Evolutionary conservation across 2,329 filamentous ascomycete genomes (phyloP).

Genomic region (Colletotrichum filicis): DNA sequence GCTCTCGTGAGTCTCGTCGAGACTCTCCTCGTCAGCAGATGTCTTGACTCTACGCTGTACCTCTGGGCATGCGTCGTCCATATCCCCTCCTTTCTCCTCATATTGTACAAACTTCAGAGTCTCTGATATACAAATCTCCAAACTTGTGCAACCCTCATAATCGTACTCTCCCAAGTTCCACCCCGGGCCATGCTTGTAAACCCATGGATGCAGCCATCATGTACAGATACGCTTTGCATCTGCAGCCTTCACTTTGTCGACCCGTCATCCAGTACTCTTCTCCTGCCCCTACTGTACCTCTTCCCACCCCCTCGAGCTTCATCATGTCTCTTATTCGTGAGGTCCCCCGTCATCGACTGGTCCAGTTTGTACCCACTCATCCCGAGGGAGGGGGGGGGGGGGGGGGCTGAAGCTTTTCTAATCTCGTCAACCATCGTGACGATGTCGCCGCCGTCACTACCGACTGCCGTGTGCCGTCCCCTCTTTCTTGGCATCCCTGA

Average conservation of each 20-base stretch:
- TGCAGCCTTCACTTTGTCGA: slow-evolving; percentile 17
- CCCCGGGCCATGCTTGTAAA: neutral
- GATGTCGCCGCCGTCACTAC: neutral
- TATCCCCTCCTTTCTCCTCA: neutral
- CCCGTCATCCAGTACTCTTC: slow-evolving; percentile 18
- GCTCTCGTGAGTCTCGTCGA: neutral
- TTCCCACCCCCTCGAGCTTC: neutral
- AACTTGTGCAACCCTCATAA: neutral
- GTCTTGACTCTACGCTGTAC: slow-evolving; percentile 18
- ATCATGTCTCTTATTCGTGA: neutral
- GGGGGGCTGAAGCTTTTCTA: slow-evolving; percentile 15
- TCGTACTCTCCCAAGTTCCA: neutral
- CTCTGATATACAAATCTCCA: neutral
- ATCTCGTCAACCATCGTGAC: slow-evolving; percentile 5
- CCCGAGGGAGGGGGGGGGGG: neutral
- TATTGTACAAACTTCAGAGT: neutral
- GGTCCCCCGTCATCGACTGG: slow-evolving; percentile 9
- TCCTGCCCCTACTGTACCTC: neutral
- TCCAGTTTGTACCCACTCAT: neutral
- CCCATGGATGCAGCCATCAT: slow-evolving; percentile 2
- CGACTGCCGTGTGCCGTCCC: slow-evolving; percentile 7
- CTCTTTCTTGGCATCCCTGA: slow-evolving; percentile 10
- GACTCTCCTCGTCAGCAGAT: neutral
- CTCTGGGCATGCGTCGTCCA: slow-evolving; percentile 19
- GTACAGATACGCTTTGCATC: slow-evolving; percentile 22